phyloP scores from a whole-genome alignment of 2,329 filamentous ascomycete species.

The Xylaria sp. region DNA sequence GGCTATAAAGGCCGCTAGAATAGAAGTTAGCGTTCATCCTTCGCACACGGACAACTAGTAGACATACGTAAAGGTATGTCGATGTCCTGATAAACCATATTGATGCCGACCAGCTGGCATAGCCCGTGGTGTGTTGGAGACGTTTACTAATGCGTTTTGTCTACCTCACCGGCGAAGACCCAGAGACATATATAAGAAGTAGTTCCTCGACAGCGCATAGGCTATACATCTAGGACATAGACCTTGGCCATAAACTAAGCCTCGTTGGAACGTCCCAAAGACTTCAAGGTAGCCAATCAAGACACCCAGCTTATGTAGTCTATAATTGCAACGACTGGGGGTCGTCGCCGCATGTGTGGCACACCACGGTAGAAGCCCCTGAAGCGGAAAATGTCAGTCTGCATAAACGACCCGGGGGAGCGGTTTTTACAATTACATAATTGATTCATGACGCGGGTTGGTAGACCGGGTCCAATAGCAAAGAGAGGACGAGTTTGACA shows the following conservation, averaged over 20 bases:
- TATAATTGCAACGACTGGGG: constrained; percentile 23
- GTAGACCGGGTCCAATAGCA: constrained; percentile 17
- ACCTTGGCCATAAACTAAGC: background rate
- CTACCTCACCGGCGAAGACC: background rate
- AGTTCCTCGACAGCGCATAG: background rate
- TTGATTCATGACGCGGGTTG: constrained; percentile 11
- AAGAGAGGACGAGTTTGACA: background rate
- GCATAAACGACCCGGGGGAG: background rate
- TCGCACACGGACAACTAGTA: background rate
- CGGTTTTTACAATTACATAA: constrained; percentile 16
- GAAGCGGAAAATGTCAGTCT: constrained; percentile 12
- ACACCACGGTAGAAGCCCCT: constrained; percentile 2
- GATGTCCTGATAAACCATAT: constrained; percentile 40
- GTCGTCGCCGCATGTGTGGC: background rate
- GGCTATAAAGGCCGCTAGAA: constrained; percentile 43
- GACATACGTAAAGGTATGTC: constrained; percentile 40
- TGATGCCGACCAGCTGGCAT: background rate
- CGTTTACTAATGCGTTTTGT: background rate
- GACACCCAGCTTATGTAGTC: background rate
- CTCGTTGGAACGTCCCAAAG: background rate
- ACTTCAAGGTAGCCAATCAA: background rate
- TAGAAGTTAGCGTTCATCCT: constrained; percentile 12
- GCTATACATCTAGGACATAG: background rate
- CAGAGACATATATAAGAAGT: constrained; percentile 7
- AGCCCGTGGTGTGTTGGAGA: background rate